Evolutionary conservation across 305 asterid genomes (phyloP).

Genomic region (Fraxinus albicans): DNA sequence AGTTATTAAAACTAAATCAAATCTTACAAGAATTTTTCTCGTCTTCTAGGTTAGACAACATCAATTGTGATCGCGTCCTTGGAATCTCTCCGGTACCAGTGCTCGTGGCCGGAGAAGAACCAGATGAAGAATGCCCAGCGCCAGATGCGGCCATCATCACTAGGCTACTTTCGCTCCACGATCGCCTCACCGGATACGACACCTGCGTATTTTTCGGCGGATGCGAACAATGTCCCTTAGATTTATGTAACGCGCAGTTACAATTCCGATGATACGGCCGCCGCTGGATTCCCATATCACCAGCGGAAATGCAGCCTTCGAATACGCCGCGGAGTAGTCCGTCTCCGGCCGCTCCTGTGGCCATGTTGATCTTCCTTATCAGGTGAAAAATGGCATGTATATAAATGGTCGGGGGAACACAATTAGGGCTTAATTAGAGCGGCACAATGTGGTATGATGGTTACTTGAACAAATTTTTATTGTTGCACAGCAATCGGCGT

Average conservation of each 20-base stretch:
- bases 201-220: conserved; percentile 30
- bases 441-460: not conserved
- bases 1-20: not conserved
- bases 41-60: conserved; percentile 26
- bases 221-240: conserved; percentile 47
- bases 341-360: conserved; percentile 73
- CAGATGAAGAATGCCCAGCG: conserved; percentile 21
- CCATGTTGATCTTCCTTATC: conserved; percentile 30
- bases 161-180: conserved; percentile 74
- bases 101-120: conserved; percentile 18
- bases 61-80: conserved; percentile 16
- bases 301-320: conserved; percentile 67
- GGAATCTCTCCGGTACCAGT: conserved; percentile 13
- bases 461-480: not conserved
- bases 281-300: conserved; percentile 45
- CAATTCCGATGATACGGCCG: conserved; percentile 78
- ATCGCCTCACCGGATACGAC: conserved; percentile 57
- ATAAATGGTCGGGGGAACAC: not conserved
- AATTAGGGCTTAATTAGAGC: not conserved
- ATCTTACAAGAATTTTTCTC: conserved; percentile 8
- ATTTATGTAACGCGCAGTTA: conserved; percentile 65
- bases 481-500: not conserved
- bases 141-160: conserved; percentile 38
- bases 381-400: not conserved
- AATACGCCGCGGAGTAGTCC: conserved; percentile 52